Percentiles rank a stretch among this genome's conserved stretches.
phyloP scores from a whole-genome alignment of 1,139 yeast genomes.

The Hansenula sp. region DNA sequence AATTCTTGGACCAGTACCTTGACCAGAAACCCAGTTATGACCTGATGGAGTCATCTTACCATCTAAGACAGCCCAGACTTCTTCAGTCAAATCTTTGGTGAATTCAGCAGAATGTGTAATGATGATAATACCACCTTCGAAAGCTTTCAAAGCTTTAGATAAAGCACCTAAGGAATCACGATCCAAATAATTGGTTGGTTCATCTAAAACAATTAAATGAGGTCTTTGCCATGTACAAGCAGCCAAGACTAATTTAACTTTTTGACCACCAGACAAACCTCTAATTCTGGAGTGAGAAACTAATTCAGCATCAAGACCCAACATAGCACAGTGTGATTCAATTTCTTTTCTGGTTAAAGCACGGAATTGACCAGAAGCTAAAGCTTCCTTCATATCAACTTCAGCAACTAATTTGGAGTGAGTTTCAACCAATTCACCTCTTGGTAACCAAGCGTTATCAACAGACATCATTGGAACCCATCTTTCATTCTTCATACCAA shows the following conservation, averaged over 20 bases:
- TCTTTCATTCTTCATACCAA: conserved; percentile 98
- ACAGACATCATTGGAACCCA: conserved; percentile 99
- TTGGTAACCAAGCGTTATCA: conserved; percentile 99
- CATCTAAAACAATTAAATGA: conserved; percentile 98
- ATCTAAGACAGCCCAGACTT: conserved; percentile 98
- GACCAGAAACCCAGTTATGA: conserved; percentile 99
- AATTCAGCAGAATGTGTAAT: conserved; percentile 99
- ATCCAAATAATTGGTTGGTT: conserved; percentile 98
- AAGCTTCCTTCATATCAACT: conserved; percentile 99
- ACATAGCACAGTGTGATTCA: conserved; percentile 96
- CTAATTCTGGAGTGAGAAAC: conserved; percentile 99
- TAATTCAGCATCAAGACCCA: conserved; percentile 98
- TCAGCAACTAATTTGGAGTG: conserved; percentile 99
- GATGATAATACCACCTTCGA: conserved; percentile 99
- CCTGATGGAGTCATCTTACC: conserved; percentile 99
- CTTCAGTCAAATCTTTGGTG: conserved; percentile 98
- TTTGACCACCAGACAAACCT: conserved; percentile 99
- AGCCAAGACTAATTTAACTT: conserved; percentile 98
- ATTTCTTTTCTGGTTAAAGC: conserved; percentile 99
- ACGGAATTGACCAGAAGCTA: conserved; percentile 99
- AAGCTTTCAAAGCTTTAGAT: conserved; percentile 97
- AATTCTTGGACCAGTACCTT: conserved; percentile 99
- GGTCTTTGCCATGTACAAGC: conserved; percentile 99
- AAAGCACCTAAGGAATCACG: conserved; percentile 99
- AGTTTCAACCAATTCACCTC: conserved; percentile 98